Evolutionary conservation across 805 yeast genomes (phyloP).

Genomic region (Candida peoriensis): DNA sequence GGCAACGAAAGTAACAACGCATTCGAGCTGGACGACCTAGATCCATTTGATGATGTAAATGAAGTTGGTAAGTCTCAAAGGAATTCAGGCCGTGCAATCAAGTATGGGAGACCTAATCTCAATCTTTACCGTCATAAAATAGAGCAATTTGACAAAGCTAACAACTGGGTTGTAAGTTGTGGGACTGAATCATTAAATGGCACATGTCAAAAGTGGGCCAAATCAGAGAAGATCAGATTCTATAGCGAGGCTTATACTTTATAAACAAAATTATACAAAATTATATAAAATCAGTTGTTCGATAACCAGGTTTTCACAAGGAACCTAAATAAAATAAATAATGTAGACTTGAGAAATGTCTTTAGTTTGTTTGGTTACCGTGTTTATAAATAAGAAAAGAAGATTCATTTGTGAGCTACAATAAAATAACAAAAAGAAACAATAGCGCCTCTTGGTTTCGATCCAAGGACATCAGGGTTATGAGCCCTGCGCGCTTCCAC

Average conservation of each 20-base stretch:
- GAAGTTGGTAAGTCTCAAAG: conserved; percentile 1
- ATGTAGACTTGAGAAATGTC: too few relatives aligned
- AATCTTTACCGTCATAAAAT: conserved; percentile 26
- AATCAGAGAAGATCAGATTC: conserved; percentile 29
- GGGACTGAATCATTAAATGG: conserved; percentile 46
- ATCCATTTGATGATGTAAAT: conserved; percentile 18
- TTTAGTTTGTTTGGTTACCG: too few relatives aligned
- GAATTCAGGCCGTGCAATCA: conserved; percentile 4
- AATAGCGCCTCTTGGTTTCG: conserved; percentile 93
- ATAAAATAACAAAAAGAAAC: neutral
- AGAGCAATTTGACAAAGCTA: conserved; percentile 22
- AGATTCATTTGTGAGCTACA: too few relatives aligned
- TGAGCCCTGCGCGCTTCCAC: conserved; percentile 99
- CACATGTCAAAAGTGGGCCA: conserved; percentile 37
- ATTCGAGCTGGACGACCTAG: conserved; percentile 18
- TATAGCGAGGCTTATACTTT: conserved; percentile 39
- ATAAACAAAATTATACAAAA: too few relatives aligned
- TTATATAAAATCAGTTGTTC: too few relatives aligned
- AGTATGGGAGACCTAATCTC: conserved; percentile 38
- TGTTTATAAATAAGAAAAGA: too few relatives aligned
- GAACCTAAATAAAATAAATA: too few relatives aligned
- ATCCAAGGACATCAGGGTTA: conserved; percentile 97
- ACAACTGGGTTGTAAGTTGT: conserved; percentile 53
- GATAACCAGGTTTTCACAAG: too few relatives aligned
- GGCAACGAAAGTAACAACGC: conserved; percentile 16